Evolutionary conservation across 306 rosid genomes (phyloP).

Genomic region (Oxytropis ochrocephala): DNA sequence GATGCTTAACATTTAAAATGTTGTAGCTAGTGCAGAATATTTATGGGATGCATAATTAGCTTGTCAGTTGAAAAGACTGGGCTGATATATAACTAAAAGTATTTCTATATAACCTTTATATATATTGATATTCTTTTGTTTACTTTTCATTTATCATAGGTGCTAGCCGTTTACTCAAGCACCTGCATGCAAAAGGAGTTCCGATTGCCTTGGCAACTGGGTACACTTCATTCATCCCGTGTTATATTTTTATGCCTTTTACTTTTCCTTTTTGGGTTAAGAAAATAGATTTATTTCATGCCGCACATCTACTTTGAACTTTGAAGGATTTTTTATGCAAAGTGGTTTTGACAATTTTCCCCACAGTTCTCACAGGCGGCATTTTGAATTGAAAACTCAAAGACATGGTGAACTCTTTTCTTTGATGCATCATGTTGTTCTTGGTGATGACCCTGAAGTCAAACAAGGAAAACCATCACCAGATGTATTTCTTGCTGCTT

Average conservation of each 20-base stretch:
- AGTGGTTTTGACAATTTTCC: slow-evolving; percentile 16
- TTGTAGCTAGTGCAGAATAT: not conserved
- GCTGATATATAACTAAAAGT: not conserved
- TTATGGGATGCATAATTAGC: not conserved
- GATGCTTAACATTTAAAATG: not conserved
- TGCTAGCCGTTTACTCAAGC: slow-evolving; percentile 60
- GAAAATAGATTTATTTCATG: slow-evolving; percentile 5
- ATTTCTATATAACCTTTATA: not conserved
- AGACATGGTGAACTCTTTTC: slow-evolving; percentile 64
- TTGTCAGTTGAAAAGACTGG: not conserved
- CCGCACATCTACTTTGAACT: not conserved
- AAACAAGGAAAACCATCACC: slow-evolving; percentile 95
- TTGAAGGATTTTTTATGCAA: not conserved
- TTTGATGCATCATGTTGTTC: slow-evolving; percentile 85
- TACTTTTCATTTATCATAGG: slow-evolving; percentile 38
- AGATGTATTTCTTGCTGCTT: slow-evolving; percentile 78
- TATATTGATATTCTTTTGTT: not conserved
- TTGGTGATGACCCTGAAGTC: slow-evolving; percentile 94
- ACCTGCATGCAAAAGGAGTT: slow-evolving; percentile 75
- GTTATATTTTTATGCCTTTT: not conserved
- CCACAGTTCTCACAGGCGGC: slow-evolving; percentile 68
- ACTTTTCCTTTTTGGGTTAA: not conserved
- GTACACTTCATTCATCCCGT: slow-evolving; percentile 26
- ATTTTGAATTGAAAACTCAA: slow-evolving; percentile 85
- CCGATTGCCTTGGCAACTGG: slow-evolving; percentile 83